These are phyloP conservation scores for Kwoniella mangroviensis DNA, from an alignment of 768 basidiomycete species.

Conservation along the genomic window DNA sequence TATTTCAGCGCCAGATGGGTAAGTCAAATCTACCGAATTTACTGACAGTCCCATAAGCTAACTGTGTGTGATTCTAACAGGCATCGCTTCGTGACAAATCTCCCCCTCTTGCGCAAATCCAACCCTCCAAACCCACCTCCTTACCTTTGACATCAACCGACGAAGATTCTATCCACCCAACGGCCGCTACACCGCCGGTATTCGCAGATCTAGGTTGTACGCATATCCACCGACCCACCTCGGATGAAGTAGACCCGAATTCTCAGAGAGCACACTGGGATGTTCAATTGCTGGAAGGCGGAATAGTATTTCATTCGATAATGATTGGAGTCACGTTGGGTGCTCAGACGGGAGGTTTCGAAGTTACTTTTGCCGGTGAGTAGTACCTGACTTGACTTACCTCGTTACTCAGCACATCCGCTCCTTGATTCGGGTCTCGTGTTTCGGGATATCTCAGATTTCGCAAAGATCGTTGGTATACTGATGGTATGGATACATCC, in stretches of 20 bases:
- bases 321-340: conserved; percentile 19
- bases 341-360: conserved; percentile 8
- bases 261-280: conserved; percentile 17
- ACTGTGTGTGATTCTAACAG: no score
- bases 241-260: conserved; percentile 3
- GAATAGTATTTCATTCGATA: conserved; percentile 15
- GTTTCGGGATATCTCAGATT: no score
- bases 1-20: conserved; percentile 17
- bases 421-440: no score
- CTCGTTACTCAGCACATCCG: no score
- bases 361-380: conserved; percentile 15
- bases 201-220: conserved; percentile 14
- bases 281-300: conserved; percentile 10
- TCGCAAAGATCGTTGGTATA: background rate
- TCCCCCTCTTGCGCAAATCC: background rate
- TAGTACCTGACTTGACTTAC: no score
- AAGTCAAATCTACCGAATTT: background rate
- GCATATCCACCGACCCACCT: background rate
- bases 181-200: background rate
- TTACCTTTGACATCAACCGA: no score
- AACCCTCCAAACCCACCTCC: background rate
- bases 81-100: background rate
- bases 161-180: background rate
- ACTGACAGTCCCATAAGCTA: no score
- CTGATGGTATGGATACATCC: background rate